Conservation (phyloP, 495 filamentous ascomycete genomes). For the Hypoxylon cercidicola region DNA sequence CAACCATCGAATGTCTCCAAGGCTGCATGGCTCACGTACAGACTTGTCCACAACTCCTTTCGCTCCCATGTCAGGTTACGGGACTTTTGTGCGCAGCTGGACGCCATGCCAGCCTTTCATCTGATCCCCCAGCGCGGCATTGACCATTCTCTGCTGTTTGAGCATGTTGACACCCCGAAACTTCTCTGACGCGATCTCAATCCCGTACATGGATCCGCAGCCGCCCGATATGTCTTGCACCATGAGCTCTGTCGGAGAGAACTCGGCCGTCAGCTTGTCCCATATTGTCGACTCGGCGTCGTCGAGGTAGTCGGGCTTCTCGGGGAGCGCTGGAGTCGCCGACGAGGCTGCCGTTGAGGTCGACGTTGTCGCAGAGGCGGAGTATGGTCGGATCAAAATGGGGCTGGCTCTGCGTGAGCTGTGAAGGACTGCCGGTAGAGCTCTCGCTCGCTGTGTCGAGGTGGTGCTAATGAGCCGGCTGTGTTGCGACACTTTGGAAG, state of each 20-base stretch:
- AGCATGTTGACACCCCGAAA: constrained; percentile 74
- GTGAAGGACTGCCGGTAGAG: neutral
- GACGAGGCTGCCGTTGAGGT: constrained; percentile 10
- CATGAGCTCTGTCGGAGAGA: constrained; percentile 57
- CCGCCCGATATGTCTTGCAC: constrained; percentile 84
- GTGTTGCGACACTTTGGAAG: constrained; percentile 23
- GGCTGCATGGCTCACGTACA: no score
- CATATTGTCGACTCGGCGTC: constrained; percentile 58
- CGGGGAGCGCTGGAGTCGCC: constrained; percentile 29
- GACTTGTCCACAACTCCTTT: no score
- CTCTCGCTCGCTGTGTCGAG: constrained; percentile 9
- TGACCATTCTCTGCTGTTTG: constrained; percentile 78
- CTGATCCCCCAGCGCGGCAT: constrained; percentile 71
- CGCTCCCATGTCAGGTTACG: constrained; percentile 21
- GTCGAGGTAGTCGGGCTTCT: constrained; percentile 55
- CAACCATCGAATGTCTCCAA: no score
- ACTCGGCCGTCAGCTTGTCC: constrained; percentile 55
- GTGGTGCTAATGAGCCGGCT: constrained; percentile 8
- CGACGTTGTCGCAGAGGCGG: constrained; percentile 21
- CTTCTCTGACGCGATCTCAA: constrained; percentile 71
- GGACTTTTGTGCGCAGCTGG: constrained; percentile 70
- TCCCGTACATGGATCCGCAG: constrained; percentile 81
- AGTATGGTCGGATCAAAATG: constrained; percentile 14
- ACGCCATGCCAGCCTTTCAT: constrained; percentile 81
- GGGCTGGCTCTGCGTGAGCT: neutral